These are phyloP conservation scores for Saccharum spontaneum DNA, from an alignment of 176 grass and related monocot genomes.

Conservation along the genomic window DNA sequence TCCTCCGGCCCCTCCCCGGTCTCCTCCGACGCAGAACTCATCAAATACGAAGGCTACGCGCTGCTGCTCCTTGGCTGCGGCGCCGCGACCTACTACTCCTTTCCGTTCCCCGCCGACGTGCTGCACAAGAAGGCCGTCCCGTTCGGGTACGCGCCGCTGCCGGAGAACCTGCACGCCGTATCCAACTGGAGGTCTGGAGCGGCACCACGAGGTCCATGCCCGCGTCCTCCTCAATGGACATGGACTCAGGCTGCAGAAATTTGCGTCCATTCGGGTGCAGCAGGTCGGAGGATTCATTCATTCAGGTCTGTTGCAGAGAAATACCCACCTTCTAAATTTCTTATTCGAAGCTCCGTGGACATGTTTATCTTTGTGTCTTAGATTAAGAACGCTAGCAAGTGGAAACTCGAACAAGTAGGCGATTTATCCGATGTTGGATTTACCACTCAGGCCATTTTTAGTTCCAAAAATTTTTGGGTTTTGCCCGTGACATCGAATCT, in stretches of 20 bases:
- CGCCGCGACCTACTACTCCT: slow-evolving; percentile 93
- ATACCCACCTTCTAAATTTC: no score
- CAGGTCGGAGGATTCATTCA: slow-evolving; percentile 86
- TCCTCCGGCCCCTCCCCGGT: slow-evolving; percentile 28
- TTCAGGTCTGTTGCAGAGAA: slow-evolving; percentile 34
- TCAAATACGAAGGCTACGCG: slow-evolving; percentile 60
- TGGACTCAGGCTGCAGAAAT: slow-evolving; percentile 89
- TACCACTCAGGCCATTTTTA: no score
- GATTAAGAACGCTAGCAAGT: no score
- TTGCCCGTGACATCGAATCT: no score
- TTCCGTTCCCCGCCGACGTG: slow-evolving; percentile 63
- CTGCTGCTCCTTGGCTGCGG: slow-evolving; percentile 50
- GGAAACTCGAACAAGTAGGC: no score
- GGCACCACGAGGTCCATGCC: slow-evolving; percentile 85
- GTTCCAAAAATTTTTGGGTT: no score
- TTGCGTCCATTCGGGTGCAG: slow-evolving; percentile 90
- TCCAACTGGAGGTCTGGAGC: slow-evolving; percentile 68
- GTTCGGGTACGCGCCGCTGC: slow-evolving; percentile 64
- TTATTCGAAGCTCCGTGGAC: no score
- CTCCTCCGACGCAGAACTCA: slow-evolving; percentile 38
- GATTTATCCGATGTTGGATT: no score
- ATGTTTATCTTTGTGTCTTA: background rate
- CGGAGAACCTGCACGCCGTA: slow-evolving; percentile 80
- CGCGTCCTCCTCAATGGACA: slow-evolving; percentile 87
- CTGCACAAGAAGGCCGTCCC: slow-evolving; percentile 89